Conservation (phyloP, 306 rosid genomes). For the Alnus rubra region DNA sequence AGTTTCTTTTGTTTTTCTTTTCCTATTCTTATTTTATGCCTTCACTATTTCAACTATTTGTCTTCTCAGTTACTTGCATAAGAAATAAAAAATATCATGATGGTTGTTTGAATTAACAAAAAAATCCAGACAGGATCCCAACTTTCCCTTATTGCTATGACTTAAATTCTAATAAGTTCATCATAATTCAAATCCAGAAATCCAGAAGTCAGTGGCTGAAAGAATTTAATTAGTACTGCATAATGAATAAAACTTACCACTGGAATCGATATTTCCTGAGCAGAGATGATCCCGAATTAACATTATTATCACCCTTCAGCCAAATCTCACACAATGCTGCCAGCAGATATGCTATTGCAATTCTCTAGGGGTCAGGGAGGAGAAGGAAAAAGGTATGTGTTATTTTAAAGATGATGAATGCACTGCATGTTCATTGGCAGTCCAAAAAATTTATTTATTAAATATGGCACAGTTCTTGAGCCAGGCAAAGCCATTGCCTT, state of each 20-base stretch:
- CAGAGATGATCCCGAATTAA: slow-evolving; percentile 61
- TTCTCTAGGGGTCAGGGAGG: slow-evolving; percentile 56
- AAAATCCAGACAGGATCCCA: neutral
- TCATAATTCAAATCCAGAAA: slow-evolving; percentile 9
- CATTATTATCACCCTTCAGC: slow-evolving; percentile 66
- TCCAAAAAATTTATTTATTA: neutral
- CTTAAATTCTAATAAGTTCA: neutral
- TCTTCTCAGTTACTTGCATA: neutral
- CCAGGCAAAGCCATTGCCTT: slow-evolving; percentile 4
- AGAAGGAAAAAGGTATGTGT: neutral
- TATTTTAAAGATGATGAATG: slow-evolving; percentile 5
- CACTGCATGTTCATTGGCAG: neutral
- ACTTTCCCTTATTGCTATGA: neutral
- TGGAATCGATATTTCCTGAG: slow-evolving; percentile 68
- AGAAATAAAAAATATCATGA: neutral
- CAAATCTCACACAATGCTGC: slow-evolving; percentile 91
- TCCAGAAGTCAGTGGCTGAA: slow-evolving; percentile 1
- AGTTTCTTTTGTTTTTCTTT: neutral
- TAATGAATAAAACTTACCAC: slow-evolving; percentile 52
- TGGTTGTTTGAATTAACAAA: neutral
- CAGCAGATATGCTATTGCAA: slow-evolving; percentile 74
- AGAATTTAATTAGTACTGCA: neutral
- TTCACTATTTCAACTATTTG: neutral
- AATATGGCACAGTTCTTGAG: neutral
- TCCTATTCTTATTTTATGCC: neutral